Base-by-base conservation (phyloP, 2,329 filamentous ascomycete species). In the Fusarium albosuccineum region DNA sequence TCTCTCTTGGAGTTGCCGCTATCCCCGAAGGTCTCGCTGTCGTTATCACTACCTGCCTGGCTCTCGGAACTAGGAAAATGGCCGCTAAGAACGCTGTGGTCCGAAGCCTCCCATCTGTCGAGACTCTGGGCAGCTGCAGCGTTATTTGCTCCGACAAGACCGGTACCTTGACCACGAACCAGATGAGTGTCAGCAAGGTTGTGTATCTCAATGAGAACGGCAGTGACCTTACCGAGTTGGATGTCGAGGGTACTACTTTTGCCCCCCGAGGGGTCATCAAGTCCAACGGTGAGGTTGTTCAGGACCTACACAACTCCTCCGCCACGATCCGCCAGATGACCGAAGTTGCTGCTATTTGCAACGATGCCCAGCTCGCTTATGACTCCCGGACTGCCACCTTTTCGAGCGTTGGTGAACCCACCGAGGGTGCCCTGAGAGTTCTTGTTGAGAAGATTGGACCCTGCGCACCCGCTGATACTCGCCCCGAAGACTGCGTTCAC, bases 71-170 rank as follows among this genome's bases (percentile, higher is more conserved):
- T 5, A 90, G 96, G 69, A 98, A 97, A 82, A 99, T 99, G 97
- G 97, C 96, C 17, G 92, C 94, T 62, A 98, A 97, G 85, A 98
- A 98, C 76, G 96, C 96, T 8, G 94, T 99, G 37, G 97, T 99
- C 60, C 90, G 97, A 79, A 97, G 94, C 77, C 83, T 99, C 73
- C 96, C 96, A 17, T 99, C 96, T 2, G 96, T 99, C 53, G 96
- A 99, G 82, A 99, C 96, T 11, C 86, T 99, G 54, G 96, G 96
- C 77, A 99, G 96, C 86, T 99, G 96, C 87, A 99, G 96, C 75
- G 94, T 99, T 59, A 97, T 99, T 78, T 99, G 97, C 84, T 99
- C 97, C 5, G 96, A 99, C 85, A 99, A 99, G 86, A 99, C 96
- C 6, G 97, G 96, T 72, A 99, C 96, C 49, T 82, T 99, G 77